These are phyloP conservation scores for Zymoseptoria tritici DNA, from an alignment of 2,329 filamentous ascomycete genomes.

Conservation along the genomic window DNA sequence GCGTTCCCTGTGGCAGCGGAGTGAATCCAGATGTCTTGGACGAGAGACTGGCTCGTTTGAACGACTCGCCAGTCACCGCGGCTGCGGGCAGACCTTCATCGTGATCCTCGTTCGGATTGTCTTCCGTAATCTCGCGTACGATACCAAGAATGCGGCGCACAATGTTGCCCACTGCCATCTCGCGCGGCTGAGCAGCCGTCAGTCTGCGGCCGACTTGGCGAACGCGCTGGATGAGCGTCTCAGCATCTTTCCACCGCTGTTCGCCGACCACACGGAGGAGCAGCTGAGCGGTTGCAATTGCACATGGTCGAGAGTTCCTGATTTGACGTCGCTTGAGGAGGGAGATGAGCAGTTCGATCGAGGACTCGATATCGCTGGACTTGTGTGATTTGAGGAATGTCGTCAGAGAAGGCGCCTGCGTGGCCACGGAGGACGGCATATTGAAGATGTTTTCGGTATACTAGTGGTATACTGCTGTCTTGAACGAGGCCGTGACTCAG, in stretches of 20 bases:
- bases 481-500: neutral
- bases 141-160: conserved; percentile 82
- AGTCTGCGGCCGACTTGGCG: conserved; percentile 70
- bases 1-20: conserved; percentile 38
- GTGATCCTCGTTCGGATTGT: conserved; percentile 56
- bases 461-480: neutral
- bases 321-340: conserved; percentile 90
- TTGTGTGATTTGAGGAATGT: conserved; percentile 76
- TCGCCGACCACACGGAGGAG: conserved; percentile 79
- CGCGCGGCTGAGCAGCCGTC: conserved; percentile 75
- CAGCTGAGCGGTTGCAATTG: conserved; percentile 82
- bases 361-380: conserved; percentile 66
- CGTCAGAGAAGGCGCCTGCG: conserved; percentile 62
- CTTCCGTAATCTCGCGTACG: conserved; percentile 83
- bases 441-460: conserved; percentile 5
- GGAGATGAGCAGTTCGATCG: conserved; percentile 74
- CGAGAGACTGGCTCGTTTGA: conserved; percentile 16
- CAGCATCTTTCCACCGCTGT: conserved; percentile 69
- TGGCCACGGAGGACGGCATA: conserved; percentile 53
- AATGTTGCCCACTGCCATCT: conserved; percentile 91
- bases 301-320: conserved; percentile 76
- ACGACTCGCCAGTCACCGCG: conserved; percentile 13
- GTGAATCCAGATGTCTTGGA: conserved; percentile 42
- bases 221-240: conserved; percentile 71
- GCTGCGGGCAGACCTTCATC: conserved; percentile 32